Evolutionary conservation across 495 filamentous ascomycete genomes (phyloP), one percentile per base, ranked within the genome.

Genomic region (Friedmanniomyces simplex): DNA sequence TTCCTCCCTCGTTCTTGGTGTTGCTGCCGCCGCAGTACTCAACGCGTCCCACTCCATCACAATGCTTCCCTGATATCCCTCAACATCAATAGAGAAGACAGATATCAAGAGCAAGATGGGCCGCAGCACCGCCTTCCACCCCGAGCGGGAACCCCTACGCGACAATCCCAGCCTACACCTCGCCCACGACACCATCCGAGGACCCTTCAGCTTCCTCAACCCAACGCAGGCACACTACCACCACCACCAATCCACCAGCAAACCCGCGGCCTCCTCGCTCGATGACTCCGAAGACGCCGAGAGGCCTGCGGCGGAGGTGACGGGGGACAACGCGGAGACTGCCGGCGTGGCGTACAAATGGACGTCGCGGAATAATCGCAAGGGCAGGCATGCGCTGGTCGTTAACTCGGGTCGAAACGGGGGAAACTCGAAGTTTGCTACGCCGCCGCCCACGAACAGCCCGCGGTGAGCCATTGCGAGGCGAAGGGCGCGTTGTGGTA

Each of bases 311-410:
- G 53, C 52, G 26, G 51, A 53, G 37, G 21, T 20, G 21, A 53
- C 59, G 22, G 58, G 62, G 14, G 58, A n/a, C n/a, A n/a, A n/a
- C n/a, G n/a, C n/a, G n/a, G n/a, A 22, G n/a, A 34, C 49, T 14
- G 36, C 62, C 1, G 50, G 51, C 28, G 39, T 75, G n/a, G 62
- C 69, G 22, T 77, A 67, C 68, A 64, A 75, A 52, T 82, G 78
- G 78, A 78, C 79, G 14, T 82, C 82, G 42, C 77, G 85, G n/a
- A 83, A 88, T 67, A 86, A 85, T 64, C 74, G 84, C 42, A 88
- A 87, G 71, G 81, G 84, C 22, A 74, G 85, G 18, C 84, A 87
- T 68, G 72, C 80, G 16, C 63, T 85, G 1, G 57, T 73, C 2
- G 67, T 87, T 49, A 69, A 70, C 12, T 52, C 66, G 8, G 21